These are phyloP conservation scores for Trametes cinnabarina DNA, from an alignment of 768 basidiomycete genomes.

Conservation along the genomic window DNA sequence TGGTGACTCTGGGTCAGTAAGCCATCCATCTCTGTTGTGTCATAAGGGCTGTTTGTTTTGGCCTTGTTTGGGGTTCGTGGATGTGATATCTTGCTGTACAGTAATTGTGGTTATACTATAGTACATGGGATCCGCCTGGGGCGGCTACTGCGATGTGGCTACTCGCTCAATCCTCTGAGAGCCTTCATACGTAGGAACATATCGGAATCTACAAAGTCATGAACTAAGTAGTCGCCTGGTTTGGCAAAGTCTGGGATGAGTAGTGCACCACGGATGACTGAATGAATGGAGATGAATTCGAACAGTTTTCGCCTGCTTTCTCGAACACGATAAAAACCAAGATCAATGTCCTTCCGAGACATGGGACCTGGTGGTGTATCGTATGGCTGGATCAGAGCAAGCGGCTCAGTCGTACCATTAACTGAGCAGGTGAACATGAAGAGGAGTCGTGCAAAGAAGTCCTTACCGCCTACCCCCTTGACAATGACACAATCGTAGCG, in stretches of 20 bases:
- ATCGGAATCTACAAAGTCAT: not conserved
- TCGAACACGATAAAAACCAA: not conserved
- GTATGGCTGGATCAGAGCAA: not conserved
- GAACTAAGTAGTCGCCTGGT: not conserved
- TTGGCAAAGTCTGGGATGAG: not conserved
- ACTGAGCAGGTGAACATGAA: not conserved
- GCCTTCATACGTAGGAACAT: not conserved
- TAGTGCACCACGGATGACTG: not conserved
- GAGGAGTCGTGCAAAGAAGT: not conserved
- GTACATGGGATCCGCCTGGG: too few species aligned
- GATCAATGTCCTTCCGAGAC: not conserved
- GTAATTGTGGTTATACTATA: too few species aligned
- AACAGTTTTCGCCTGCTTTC: not conserved
- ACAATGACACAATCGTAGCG: not conserved
- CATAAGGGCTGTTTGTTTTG: slow-evolving; percentile 81
- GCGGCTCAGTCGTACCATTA: not conserved
- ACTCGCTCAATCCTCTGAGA: too few species aligned
- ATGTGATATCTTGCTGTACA: too few species aligned
- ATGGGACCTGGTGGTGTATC: not conserved
- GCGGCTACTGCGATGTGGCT: too few species aligned
- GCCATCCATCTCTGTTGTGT: slow-evolving; percentile 80
- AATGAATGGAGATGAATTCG: not conserved
- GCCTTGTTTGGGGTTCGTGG: too few species aligned
- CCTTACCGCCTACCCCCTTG: too few species aligned
- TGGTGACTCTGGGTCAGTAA: too few species aligned